A percentile compares a stretch with the other conserved stretches of the same genome.
Evolutionary conservation across 2,329 filamentous ascomycete genomes (phyloP).

Genomic region (Trichoderma citrinoviride): DNA sequence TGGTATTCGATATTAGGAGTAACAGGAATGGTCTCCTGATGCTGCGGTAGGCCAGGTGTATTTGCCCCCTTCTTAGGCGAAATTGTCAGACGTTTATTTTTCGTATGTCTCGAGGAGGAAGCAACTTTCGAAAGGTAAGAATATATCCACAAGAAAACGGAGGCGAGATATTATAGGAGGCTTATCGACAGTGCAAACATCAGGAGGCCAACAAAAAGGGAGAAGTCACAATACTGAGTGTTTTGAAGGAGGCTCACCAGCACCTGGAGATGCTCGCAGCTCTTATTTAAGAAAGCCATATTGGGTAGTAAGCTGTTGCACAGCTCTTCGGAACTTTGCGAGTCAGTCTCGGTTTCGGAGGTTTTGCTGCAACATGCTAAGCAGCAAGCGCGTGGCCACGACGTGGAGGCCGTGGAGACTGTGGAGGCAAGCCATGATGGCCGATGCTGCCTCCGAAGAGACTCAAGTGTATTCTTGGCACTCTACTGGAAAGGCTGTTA

Average conservation of each 20-base stretch:
- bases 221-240: not conserved
- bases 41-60: not conserved
- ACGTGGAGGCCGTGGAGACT: constrained; percentile 7
- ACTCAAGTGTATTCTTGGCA: no score
- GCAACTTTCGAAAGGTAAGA: not conserved
- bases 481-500: no score
- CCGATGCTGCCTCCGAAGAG: not conserved
- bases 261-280: not conserved
- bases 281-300: not conserved
- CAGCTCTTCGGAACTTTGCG: constrained; percentile 7
- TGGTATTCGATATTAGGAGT: not conserved
- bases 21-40: not conserved
- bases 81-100: constrained; percentile 5
- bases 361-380: not conserved
- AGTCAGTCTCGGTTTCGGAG: not conserved
- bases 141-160: not conserved
- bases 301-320: not conserved
- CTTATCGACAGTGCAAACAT: not conserved
- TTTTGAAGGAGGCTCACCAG: not conserved
- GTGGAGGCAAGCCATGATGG: constrained; percentile 9
- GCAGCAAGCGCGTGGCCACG: not conserved
- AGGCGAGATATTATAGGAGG: not conserved
- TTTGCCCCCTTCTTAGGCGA: not conserved
- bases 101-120: not conserved
- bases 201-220: not conserved